phyloP scores from a whole-genome alignment of 176 grass and related monocot genomes.

The Dendrocalamus sinicus region DNA sequence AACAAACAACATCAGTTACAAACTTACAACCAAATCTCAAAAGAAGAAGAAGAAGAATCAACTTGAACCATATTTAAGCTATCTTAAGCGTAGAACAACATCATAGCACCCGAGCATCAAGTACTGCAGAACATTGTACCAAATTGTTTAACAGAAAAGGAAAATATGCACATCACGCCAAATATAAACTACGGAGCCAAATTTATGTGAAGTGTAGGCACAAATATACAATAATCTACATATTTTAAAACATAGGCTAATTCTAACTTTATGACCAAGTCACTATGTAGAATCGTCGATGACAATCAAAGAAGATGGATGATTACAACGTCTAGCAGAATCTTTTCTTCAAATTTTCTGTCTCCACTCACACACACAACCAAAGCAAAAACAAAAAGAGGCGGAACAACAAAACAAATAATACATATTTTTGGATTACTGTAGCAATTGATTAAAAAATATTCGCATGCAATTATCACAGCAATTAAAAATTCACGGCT shows the following conservation, averaged over 20 bases:
- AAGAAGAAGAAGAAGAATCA: not conserved
- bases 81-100: conserved; percentile 6
- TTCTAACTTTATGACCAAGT: not conserved
- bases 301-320: rapidly evolving
- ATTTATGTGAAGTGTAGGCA: not conserved
- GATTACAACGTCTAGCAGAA: no score
- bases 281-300: no score
- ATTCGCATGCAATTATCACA: no score
- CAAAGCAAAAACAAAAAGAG: no score
- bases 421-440: no score
- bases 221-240: not conserved
- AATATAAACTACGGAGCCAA: not conserved
- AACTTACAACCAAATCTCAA: not conserved
- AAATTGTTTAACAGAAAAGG: no score
- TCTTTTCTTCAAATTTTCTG: no score
- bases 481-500: no score
- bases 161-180: not conserved
- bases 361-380: no score
- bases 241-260: not conserved
- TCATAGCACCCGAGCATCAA: not conserved
- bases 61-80: not conserved
- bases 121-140: not conserved
- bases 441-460: no score
- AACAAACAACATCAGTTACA: not conserved
- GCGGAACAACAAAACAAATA: no score